Percentiles rank a stretch among this genome's conserved stretches.
These are phyloP conservation scores for Porodaedalea pini DNA, from an alignment of 1,284 basidiomycete genomes.

Conservation along the genomic window DNA sequence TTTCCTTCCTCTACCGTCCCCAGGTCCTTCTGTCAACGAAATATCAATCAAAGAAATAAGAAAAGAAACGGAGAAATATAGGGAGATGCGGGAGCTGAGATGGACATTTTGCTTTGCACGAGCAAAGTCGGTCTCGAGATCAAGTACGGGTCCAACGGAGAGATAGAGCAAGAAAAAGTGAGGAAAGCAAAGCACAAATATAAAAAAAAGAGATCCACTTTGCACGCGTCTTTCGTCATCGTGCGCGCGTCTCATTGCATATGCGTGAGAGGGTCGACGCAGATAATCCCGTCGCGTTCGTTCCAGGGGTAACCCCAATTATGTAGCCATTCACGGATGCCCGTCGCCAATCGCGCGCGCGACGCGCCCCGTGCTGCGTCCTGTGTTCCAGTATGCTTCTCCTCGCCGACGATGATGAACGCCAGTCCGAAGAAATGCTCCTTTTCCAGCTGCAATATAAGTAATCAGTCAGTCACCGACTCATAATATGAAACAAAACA, in stretches of 20 bases:
- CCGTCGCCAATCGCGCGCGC: conserved; percentile 75
- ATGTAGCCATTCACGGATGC: conserved; percentile 85
- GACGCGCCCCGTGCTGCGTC: conserved; percentile 78
- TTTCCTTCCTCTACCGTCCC: too few species aligned
- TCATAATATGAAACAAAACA: conserved; percentile 13
- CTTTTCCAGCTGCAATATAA: conserved; percentile 61
- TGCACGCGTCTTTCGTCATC: background rate
- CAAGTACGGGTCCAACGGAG: background rate
- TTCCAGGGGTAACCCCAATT: conserved; percentile 96
- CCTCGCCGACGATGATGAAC: conserved; percentile 90
- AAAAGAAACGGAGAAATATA: conserved; percentile 3
- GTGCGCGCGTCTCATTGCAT: conserved; percentile 25
- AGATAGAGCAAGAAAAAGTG: background rate
- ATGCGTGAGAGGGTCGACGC: conserved; percentile 81
- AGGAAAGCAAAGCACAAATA: background rate
- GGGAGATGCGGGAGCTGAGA: background rate
- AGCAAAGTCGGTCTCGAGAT: background rate
- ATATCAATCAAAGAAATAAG: background rate
- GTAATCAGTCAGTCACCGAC: background rate
- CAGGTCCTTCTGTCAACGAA: background rate
- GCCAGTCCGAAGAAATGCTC: conserved; percentile 85
- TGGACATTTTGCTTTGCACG: background rate
- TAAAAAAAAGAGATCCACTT: background rate
- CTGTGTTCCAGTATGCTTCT: conserved; percentile 91
- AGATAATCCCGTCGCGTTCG: conserved; percentile 86